Evolutionary conservation across 2,329 filamentous ascomycete species (phyloP).

Genomic region (Colletotrichum neosansevieriae): DNA sequence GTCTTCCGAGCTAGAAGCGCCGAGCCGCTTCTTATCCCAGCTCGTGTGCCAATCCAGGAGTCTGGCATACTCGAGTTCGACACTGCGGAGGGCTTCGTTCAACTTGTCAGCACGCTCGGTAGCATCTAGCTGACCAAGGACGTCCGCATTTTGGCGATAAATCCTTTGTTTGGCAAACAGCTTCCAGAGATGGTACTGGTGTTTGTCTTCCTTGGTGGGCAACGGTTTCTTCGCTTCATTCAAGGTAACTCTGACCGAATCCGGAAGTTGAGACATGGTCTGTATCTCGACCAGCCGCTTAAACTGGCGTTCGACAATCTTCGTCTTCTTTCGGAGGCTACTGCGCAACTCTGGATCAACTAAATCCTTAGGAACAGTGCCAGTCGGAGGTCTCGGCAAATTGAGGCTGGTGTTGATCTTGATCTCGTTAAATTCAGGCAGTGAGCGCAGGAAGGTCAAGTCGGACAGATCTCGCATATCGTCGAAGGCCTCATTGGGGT

Average conservation of each 20-base stretch:
- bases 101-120: slow-evolving; percentile 79
- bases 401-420: slow-evolving; percentile 64
- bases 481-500: slow-evolving; percentile 90
- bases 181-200: slow-evolving; percentile 78
- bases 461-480: slow-evolving; percentile 83
- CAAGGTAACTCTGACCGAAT: slow-evolving; percentile 66
- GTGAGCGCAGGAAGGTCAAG: slow-evolving; percentile 70
- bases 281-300: slow-evolving; percentile 81
- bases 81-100: slow-evolving; percentile 74
- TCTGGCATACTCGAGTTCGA: slow-evolving; percentile 80
- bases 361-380: slow-evolving; percentile 59
- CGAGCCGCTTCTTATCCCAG: slow-evolving; percentile 47
- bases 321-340: slow-evolving; percentile 69
- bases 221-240: slow-evolving; percentile 54
- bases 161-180: slow-evolving; percentile 82
- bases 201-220: slow-evolving; percentile 67
- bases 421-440: slow-evolving; percentile 69
- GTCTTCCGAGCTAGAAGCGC: slow-evolving; percentile 26
- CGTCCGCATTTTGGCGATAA: slow-evolving; percentile 79
- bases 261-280: slow-evolving; percentile 70
- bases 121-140: slow-evolving; percentile 76
- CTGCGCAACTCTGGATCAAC: slow-evolving; percentile 69
- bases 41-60: slow-evolving; percentile 65
- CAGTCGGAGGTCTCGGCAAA: slow-evolving; percentile 60
- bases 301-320: slow-evolving; percentile 84